Evolutionary conservation across 257 asterid species (phyloP).

Genomic region (Primulina tabacum): DNA sequence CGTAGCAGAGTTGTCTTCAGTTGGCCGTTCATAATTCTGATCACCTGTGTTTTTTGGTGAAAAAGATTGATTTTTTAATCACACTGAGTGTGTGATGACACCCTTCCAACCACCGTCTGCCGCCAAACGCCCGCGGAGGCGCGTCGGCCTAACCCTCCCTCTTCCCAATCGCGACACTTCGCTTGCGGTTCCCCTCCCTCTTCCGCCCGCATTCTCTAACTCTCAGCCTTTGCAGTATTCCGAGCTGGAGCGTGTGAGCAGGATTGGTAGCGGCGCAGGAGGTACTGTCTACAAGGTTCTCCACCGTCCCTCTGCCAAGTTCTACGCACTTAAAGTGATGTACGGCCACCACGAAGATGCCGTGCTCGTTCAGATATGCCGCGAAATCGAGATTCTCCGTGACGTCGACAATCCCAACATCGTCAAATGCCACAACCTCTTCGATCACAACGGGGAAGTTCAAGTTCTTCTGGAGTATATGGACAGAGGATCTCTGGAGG

Average conservation of each 20-base stretch:
- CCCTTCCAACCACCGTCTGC: conserved; percentile 42
- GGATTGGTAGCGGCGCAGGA: conserved; percentile 88
- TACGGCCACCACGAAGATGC: conserved; percentile 83
- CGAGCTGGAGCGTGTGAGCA: conserved; percentile 69
- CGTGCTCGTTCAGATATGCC: conserved; percentile 71
- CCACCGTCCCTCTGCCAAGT: conserved; percentile 63
- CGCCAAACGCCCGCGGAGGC: conserved; percentile 28
- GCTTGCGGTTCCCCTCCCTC: conserved; percentile 77
- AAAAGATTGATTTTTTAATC: neutral
- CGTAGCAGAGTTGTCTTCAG: too few relatives aligned
- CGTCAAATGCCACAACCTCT: conserved; percentile 67
- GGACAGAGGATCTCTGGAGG: conserved; percentile 81
- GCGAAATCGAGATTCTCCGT: conserved; percentile 89
- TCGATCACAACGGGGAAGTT: conserved; percentile 77
- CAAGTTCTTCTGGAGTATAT: conserved; percentile 75
- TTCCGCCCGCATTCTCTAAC: conserved; percentile 37
- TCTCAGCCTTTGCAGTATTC: conserved; percentile 44
- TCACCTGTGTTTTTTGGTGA: too few relatives aligned
- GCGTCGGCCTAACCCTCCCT: conserved; percentile 65
- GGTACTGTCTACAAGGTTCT: conserved; percentile 90
- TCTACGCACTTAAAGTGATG: conserved; percentile 76
- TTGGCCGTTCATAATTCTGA: too few relatives aligned
- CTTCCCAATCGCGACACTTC: conserved; percentile 70
- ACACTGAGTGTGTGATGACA: conserved; percentile 39
- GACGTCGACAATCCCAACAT: conserved; percentile 79